Evolutionary conservation across 345 rosid genomes (phyloP).

Genomic region (Rhizophora apiculata): DNA sequence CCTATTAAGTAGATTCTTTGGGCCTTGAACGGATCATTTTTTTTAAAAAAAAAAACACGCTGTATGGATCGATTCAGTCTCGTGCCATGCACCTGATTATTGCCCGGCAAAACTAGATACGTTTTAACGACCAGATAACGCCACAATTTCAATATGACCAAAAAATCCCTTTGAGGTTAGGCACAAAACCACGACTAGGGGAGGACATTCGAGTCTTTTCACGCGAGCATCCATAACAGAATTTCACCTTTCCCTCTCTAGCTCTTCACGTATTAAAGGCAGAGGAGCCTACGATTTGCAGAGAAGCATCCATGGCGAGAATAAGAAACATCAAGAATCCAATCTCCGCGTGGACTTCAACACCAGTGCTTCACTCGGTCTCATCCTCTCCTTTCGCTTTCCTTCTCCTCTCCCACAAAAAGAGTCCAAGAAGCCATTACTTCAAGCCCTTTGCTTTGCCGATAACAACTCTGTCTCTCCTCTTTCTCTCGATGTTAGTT

Average conservation of each 20-base stretch:
- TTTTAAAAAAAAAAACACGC: too few relatives aligned
- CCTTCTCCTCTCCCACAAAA: slow-evolving; percentile 45
- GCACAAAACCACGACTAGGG: background rate
- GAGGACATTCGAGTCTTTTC: slow-evolving; percentile 5
- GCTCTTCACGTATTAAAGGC: slow-evolving; percentile 1
- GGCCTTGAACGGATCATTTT: too few relatives aligned
- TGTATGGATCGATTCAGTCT: too few relatives aligned
- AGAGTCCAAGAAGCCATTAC: slow-evolving; percentile 40
- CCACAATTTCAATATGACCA: background rate
- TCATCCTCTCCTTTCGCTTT: slow-evolving; percentile 30
- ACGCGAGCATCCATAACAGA: background rate
- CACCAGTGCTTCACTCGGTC: slow-evolving; percentile 38
- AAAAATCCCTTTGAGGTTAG: background rate
- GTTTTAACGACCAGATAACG: slow-evolving; percentile 1
- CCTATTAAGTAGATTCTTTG: too few relatives aligned
- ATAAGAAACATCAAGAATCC: slow-evolving; percentile 47
- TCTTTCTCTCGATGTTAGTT: slow-evolving; percentile 43
- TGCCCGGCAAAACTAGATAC: slow-evolving; percentile 26
- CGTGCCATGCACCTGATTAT: too few relatives aligned
- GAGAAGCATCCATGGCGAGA: slow-evolving; percentile 48
- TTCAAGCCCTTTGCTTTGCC: slow-evolving; percentile 26
- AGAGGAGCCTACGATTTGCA: background rate
- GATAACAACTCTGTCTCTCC: slow-evolving; percentile 14
- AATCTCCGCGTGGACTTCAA: slow-evolving; percentile 31
- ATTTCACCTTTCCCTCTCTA: background rate